Evolutionary conservation across 2,329 filamentous ascomycete genomes (phyloP), one percentile per base, ranked within the genome.

Genomic region (Thermothelomyces thermophilus): DNA sequence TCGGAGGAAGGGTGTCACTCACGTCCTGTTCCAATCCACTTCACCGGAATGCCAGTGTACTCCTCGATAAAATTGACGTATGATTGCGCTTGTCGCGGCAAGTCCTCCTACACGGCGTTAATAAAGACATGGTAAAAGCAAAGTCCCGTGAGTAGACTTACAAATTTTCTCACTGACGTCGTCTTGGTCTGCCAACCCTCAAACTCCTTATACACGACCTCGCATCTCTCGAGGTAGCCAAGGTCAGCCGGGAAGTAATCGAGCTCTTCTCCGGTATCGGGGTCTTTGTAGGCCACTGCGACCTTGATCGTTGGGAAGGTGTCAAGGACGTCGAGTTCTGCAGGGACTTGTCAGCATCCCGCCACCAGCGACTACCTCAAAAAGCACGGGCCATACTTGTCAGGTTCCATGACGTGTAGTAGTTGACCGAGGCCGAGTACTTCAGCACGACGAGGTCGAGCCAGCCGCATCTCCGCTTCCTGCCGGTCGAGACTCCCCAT

Each of bases 271-370:
- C 68, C 69, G 0, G 68, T 70, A 26, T 66, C 61, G 35, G 68
- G 63, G 46, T 72, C 65, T 59, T 74, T 75, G 70, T 95, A 95
- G 2, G 79, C 82, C 13, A 85, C 79, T 16, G 85, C 86, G 44
- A 87, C 74, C 66, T 90, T 86, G 68, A 94, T 77, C 61, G 81
- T 83, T 9, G 79, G 73, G 64, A 95, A 89, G 28, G 79, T 79
- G 64, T 90, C 86, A 14, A 90, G 74, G 33, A 89, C 75, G 59
- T 87, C 83, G 19, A 87, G 75, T 67, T 81, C 54, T 56, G 37
- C 17, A n/a, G 14, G 19, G 1, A 3, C 5, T 31, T 31, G 28
- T 47, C 19, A 50, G 42, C 10, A 26, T 20, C 14, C 16, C 17
- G 10, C 9, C 19, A 3, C 20, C 1, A 7, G 1, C 34, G 10